A percentile compares a stretch with the other conserved stretches of the same genome.
Evolutionary conservation across 805 yeast genomes (phyloP).

Genomic region (Candida alai): DNA sequence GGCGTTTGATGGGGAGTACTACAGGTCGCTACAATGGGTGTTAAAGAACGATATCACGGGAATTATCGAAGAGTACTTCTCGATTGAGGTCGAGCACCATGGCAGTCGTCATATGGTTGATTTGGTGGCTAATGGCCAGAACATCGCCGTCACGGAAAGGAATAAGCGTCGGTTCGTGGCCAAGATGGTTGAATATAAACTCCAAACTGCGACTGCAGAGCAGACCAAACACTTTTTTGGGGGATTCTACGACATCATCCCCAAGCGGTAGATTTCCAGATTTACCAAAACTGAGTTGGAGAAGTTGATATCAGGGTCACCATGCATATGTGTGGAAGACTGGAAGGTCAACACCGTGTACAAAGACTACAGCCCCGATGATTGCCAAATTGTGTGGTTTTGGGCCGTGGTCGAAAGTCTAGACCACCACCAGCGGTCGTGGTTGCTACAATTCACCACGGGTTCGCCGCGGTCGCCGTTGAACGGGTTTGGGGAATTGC

Average conservation of each 20-base stretch:
- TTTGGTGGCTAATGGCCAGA: conserved; percentile 81
- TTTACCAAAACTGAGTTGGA: conserved; percentile 98
- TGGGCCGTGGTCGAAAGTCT: conserved; percentile 91
- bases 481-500: conserved; percentile 96
- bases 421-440: conserved; percentile 96
- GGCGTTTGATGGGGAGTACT: conserved; percentile 97
- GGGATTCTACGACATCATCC: conserved; percentile 96
- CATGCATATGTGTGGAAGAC: conserved; percentile 96
- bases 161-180: conserved; percentile 95
- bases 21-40: conserved; percentile 93
- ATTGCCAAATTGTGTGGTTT: conserved; percentile 97
- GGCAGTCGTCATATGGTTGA: conserved; percentile 91
- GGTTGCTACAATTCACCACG: conserved; percentile 93
- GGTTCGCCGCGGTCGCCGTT: conserved; percentile 99
- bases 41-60: conserved; percentile 86
- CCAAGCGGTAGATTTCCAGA: conserved; percentile 93
- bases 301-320: conserved; percentile 94
- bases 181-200: conserved; percentile 93
- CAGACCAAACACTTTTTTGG: conserved; percentile 95
- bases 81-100: conserved; percentile 87
- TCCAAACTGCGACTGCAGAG: conserved; percentile 86
- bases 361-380: conserved; percentile 95
- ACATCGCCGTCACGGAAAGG: conserved; percentile 90
- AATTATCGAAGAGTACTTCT: conserved; percentile 81
- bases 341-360: conserved; percentile 99